Base-by-base conservation (phyloP, 1,139 yeast genomes). In the Taphrina betulina region DNA sequence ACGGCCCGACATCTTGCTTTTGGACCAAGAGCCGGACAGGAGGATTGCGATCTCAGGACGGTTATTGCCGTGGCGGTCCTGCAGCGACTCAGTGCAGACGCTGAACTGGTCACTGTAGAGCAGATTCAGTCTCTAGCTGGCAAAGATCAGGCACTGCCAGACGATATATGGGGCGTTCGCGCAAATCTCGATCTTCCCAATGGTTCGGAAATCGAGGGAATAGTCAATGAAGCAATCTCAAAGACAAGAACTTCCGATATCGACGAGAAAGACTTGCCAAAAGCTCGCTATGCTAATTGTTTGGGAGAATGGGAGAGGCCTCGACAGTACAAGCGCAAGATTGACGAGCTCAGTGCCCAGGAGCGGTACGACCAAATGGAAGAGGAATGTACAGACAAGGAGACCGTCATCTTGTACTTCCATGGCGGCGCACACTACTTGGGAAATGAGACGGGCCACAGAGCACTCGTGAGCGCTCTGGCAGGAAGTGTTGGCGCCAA, bases 401-500 rank as follows among this genome's bases (percentile, higher is more conserved):
- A 69, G 35, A 69, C 71, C 1, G 71, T 69, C 8, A 29, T 68
- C 7, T 31, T 68, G 4, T 68, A 67, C 58, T 57, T 69, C 31
- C 80, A 76, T 61, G 79, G 79, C 16, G 80, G 80, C 29, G 79
- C 78, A 0, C 75, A 37, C 34, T 48, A 48, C 33, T 29, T 53
- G n/a, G 57, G 59, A 19, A 44, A 40, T 8, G 46, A 51, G 23
- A 46, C 38, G 5, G 57, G 52, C 7, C 60, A 58, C 31, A 38
- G 54, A 14, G 40, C 36, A 24, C 10, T 58, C 10, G 45, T 56
- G 16, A 19, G 45, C 4, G 46, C 35, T n/a, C 24, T 58, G 2
- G 53, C 40, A 10, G 14, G 38, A 7, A 29, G 36, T 7, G 34
- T 52, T 28, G 43, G 42, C 3, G 56, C 50, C 33, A 31, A 42